Evolutionary conservation across 495 filamentous ascomycete genomes (phyloP).

Genomic region (Entonaema liquescens): DNA sequence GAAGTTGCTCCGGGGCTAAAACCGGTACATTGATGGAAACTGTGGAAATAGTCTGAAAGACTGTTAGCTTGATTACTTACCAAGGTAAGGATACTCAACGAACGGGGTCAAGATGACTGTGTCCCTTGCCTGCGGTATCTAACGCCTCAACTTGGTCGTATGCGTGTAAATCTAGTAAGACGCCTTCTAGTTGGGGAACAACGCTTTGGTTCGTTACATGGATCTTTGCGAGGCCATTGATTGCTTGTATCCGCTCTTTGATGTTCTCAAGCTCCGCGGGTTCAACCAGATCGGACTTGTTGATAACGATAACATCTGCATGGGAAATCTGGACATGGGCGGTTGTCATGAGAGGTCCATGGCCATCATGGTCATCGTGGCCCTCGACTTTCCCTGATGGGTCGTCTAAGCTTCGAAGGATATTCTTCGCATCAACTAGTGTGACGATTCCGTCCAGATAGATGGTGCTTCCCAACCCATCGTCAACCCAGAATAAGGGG

Average conservation of each 20-base stretch:
- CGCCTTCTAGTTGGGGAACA: slow-evolving; percentile 82
- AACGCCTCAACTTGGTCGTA: slow-evolving; percentile 81
- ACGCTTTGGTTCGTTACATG: slow-evolving; percentile 80
- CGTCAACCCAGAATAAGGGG: slow-evolving; percentile 96
- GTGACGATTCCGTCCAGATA: slow-evolving; percentile 98
- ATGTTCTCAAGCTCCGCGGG: slow-evolving; percentile 70
- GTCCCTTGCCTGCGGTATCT: slow-evolving; percentile 70
- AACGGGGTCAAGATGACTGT: slow-evolving; percentile 83
- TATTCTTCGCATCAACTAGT: slow-evolving; percentile 93
- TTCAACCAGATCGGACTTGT: slow-evolving; percentile 91
- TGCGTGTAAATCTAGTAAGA: slow-evolving; percentile 89
- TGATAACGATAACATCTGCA: slow-evolving; percentile 94
- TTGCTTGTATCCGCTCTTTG: slow-evolving; percentile 72
- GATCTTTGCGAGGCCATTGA: slow-evolving; percentile 90
- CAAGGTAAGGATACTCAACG: neutral
- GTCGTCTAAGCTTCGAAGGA: slow-evolving; percentile 81
- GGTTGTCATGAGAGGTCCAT: slow-evolving; percentile 77
- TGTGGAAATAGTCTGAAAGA: slow-evolving; percentile 84
- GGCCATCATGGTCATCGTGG: slow-evolving; percentile 59
- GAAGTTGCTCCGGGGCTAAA: slow-evolving; percentile 62
- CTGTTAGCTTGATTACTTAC: slow-evolving; percentile 26
- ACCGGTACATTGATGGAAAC: slow-evolving; percentile 70
- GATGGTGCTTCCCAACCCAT: slow-evolving; percentile 90
- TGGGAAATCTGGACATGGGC: slow-evolving; percentile 97
- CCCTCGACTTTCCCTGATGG: slow-evolving; percentile 67